Percentiles rank a stretch among this genome's conserved stretches.
These are phyloP conservation scores for Ramalina peruviana DNA, from an alignment of 495 filamentous ascomycete species.

Conservation along the genomic window DNA sequence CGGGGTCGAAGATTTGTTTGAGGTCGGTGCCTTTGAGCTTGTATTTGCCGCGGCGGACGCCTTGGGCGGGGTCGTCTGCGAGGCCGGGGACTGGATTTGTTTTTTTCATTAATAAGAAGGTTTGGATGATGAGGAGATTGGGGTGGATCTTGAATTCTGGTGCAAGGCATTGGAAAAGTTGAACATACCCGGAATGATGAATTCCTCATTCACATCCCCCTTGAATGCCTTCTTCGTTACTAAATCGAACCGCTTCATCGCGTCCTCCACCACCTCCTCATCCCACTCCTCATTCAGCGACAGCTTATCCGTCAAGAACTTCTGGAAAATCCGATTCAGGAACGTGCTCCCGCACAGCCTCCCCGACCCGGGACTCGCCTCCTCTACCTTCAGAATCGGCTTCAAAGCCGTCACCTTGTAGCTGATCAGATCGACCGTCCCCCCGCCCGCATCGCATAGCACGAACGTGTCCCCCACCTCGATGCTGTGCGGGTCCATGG, in stretches of 20 bases:
- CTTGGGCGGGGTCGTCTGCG: slow-evolving; percentile 34
- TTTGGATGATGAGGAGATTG: neutral
- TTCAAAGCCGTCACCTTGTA: slow-evolving; percentile 26
- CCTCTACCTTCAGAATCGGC: slow-evolving; percentile 40
- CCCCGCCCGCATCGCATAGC: slow-evolving; percentile 64
- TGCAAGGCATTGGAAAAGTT: no score
- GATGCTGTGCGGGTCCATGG: slow-evolving; percentile 50
- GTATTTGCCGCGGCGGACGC: slow-evolving; percentile 50
- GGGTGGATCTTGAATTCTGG: no score
- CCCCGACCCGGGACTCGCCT: slow-evolving; percentile 57
- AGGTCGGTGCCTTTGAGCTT: slow-evolving; percentile 46
- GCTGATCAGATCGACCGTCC: slow-evolving; percentile 58
- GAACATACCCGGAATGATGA: slow-evolving; percentile 13
- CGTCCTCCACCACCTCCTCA: slow-evolving; percentile 45
- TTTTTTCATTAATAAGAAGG: no score
- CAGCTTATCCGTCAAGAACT: slow-evolving; percentile 46
- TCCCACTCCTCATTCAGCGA: slow-evolving; percentile 45
- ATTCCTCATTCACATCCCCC: slow-evolving; percentile 11
- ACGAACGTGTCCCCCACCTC: slow-evolving; percentile 60
- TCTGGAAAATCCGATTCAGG: slow-evolving; percentile 60
- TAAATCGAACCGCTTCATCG: slow-evolving; percentile 17
- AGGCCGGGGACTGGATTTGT: slow-evolving; percentile 14
- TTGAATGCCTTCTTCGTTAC: slow-evolving; percentile 13
- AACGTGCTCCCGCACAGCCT: slow-evolving; percentile 59
- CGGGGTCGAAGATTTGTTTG: slow-evolving; percentile 51